Evolutionary conservation across 768 basidiomycete genomes (phyloP).

Genomic region (Agaricus bisporus): DNA sequence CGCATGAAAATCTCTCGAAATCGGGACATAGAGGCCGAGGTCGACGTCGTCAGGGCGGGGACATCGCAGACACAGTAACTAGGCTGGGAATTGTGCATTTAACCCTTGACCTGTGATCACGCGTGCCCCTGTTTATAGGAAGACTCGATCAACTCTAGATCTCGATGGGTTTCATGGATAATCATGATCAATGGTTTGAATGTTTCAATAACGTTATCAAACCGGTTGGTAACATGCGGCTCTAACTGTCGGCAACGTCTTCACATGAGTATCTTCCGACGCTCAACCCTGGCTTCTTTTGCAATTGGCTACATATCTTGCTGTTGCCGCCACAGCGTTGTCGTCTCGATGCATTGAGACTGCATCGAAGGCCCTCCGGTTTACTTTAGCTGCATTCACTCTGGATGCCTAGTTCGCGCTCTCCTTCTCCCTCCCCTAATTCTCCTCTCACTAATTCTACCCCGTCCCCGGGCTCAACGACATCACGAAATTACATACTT

Average conservation of each 20-base stretch:
- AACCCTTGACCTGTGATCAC: slow-evolving; percentile 3
- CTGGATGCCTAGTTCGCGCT: slow-evolving; percentile 47
- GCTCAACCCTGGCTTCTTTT: slow-evolving; percentile 18
- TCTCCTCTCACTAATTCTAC: slow-evolving; percentile 30
- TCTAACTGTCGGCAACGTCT: slow-evolving; percentile 10
- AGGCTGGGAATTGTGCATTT: slow-evolving; percentile 1
- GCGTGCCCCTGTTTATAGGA: slow-evolving; percentile 5
- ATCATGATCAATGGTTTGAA: slow-evolving; percentile 5
- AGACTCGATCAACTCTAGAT: slow-evolving; percentile 6
- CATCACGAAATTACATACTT: slow-evolving; percentile 37
- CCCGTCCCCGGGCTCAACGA: slow-evolving; percentile 27
- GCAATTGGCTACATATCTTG: slow-evolving; percentile 18
- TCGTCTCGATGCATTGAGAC: slow-evolving; percentile 37
- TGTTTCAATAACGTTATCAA: slow-evolving; percentile 9
- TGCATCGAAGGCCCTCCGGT: slow-evolving; percentile 30
- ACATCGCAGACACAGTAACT: background rate
- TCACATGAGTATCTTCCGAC: slow-evolving; percentile 10
- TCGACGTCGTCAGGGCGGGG: background rate
- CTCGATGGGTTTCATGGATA: slow-evolving; percentile 5
- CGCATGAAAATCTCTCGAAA: background rate
- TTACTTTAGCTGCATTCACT: slow-evolving; percentile 27
- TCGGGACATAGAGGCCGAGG: background rate
- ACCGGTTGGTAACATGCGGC: slow-evolving; percentile 6
- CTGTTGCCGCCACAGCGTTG: slow-evolving; percentile 12
- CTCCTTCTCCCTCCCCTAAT: slow-evolving; percentile 39